phyloP scores from a whole-genome alignment of 257 asterid genomes.

The Solanum ahanhuiri region DNA sequence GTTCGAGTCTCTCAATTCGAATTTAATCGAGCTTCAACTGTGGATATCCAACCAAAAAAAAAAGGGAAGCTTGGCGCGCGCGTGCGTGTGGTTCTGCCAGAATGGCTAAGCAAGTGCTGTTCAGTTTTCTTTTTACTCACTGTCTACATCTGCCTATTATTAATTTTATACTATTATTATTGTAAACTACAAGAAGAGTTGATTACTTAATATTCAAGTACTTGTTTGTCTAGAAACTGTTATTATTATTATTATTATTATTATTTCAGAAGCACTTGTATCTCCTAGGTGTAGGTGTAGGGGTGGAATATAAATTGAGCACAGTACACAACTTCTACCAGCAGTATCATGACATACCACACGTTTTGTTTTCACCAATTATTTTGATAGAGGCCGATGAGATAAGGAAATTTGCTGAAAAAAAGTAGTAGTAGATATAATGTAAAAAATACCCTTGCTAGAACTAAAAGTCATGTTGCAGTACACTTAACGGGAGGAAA shows the following conservation, averaged over 20 bases:
- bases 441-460: neutral
- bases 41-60: no score
- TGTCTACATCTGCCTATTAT: neutral
- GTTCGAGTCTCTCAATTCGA: no score
- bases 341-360: slow-evolving; percentile 19
- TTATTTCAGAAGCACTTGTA: neutral
- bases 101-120: slow-evolving; percentile 19
- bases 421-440: neutral
- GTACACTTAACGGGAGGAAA: neutral
- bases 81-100: slow-evolving; percentile 34
- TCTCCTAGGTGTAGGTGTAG: slow-evolving; percentile 7
- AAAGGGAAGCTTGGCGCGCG: neutral
- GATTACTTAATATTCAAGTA: neutral
- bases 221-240: neutral
- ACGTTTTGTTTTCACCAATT: neutral
- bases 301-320: slow-evolving; percentile 13
- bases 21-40: no score
- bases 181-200: neutral
- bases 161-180: neutral
- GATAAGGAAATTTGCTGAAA: neutral
- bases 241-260: neutral
- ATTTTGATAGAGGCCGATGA: neutral
- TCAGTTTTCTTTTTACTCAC: slow-evolving; percentile 9
- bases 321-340: slow-evolving; percentile 2
- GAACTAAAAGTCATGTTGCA: neutral